Evolutionary conservation across 2,329 filamentous ascomycete genomes (phyloP), one percentile per base, ranked within the genome.

Genomic region (Trichoderma aggressivum): DNA sequence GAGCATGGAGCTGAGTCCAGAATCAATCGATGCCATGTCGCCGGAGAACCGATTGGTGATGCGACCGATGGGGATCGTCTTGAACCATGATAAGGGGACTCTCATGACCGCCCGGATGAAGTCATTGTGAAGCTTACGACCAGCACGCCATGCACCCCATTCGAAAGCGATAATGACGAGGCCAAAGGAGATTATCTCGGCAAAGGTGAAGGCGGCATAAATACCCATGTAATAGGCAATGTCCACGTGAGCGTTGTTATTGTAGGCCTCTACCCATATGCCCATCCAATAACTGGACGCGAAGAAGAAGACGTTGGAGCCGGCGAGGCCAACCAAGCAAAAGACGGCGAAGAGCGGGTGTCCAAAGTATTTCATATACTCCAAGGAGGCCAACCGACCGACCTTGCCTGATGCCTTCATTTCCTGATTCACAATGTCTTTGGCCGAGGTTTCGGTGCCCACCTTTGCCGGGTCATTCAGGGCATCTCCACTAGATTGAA

Each of bases 11-110:
- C 83, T 82, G 7, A 89, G 77, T 1, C 79, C 75, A 8, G 81
- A 83, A 73, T 89, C 87, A 65, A 89, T 82, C 0, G 86, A 87
- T n/a, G 83, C 81, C 76, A 88, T 87, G 72, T 89, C 87, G 43
- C 86, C 85, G 1, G 86, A 85, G 73, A 89, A 87, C 14, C 87
- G 84, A 74, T 88, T 88, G 69, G 86, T 82, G 70, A 87, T 83
- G 53, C 86, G 83, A 14, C 86, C 85, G 18, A 86, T 82, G 0
- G 87, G 84, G 1, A 86, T 82, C 60, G 84, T 78, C 75, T 87
- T 87, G 74, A 86, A 89, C 87, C 87, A 89, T 5, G 85, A 83
- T 11, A 89, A 80, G 1, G 87, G 85, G 4, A 87, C 87, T 28
- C 81, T 80, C 79, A 89, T 81, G 21, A 89, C 80, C 21, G 86